These are phyloP conservation scores for Gossypium arboreum DNA, from an alignment of 345 rosid species.

Conservation along the genomic window DNA sequence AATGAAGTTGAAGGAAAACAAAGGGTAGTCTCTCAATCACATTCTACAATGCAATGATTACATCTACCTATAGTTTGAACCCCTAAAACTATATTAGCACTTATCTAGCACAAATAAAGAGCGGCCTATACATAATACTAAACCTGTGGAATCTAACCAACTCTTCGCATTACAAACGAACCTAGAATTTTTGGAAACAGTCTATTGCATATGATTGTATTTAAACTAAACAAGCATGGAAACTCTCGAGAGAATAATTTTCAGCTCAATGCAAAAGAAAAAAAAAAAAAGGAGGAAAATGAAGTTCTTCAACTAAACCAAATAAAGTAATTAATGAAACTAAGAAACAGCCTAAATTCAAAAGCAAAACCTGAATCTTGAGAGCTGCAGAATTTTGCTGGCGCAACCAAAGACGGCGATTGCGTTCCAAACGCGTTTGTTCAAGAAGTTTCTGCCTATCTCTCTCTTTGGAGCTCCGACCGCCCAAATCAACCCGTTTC, in stretches of 20 bases:
- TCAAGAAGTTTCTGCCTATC: slow-evolving; percentile 93
- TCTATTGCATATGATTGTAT: background rate
- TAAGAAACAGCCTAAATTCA: background rate
- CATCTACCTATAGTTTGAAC: background rate
- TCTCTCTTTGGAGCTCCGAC: slow-evolving; percentile 93
- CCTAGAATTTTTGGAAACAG: background rate
- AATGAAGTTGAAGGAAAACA: background rate
- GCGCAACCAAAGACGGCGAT: slow-evolving; percentile 65
- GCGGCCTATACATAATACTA: background rate
- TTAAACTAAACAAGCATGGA: background rate
- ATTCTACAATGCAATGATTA: background rate
- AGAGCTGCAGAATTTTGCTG: slow-evolving; percentile 78
- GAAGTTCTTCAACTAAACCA: background rate
- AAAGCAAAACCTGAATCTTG: slow-evolving; percentile 62
- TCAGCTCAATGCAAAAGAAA: background rate
- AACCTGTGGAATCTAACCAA: background rate
- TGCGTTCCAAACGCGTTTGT: slow-evolving; percentile 85
- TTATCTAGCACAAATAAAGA: background rate
- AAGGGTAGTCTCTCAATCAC: background rate
- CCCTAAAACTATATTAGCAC: background rate
- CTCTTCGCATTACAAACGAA: background rate
- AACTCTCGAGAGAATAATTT: background rate
- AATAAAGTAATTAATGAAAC: background rate
- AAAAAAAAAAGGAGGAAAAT: background rate
- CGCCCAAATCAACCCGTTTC: slow-evolving; percentile 96